Evolutionary conservation across 2,329 filamentous ascomycete species (phyloP), one percentile per base, ranked within the genome.

Genomic region (Ophiostoma piceae): DNA sequence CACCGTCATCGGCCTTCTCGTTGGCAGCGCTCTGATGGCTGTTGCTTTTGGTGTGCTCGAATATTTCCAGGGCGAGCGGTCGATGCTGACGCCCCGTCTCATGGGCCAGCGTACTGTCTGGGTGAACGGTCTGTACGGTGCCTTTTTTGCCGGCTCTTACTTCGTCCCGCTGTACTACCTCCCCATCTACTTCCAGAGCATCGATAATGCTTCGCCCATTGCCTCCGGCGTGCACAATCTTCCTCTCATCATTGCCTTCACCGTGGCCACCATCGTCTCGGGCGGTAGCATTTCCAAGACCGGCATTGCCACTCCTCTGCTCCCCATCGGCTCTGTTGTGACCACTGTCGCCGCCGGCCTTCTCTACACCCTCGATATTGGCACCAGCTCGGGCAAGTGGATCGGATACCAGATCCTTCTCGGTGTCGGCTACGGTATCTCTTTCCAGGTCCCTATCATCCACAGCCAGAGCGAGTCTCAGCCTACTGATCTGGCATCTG

Each of bases 121-220:
- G 76, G 75, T 79, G 11, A 78, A 79, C 26, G 78, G 79, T 37
- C 11, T 80, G 3, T 82, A 80, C 57, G 78, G 79, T 26, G 78
- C 82, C 37, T 79, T 82, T 68, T 78, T 84, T 26, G 80, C 80
- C 16, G 78, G 79, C 2, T 76, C 79, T 8, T 81, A 82, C 67
- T 81, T 84, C 71, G 73, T 84, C 0, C 76, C 80, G 0, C 75
- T 83, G 3, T 74, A 82, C 76, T 83, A 83, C 71, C 76, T 84
- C 3, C 83, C 84, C 1, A 78, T 85, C 71, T 85, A 83, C 78
- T 84, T 86, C 75, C 82, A 86, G 76, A 79, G 80, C 37, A 78
- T 85, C 71, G 79, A 79, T 71, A 78, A 77, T 19, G 77, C 78
- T 41, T 76, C 74, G 7, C 78, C 81, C 1, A 78, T 78, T 14